Percentiles rank a stretch among this genome's conserved stretches.
Conservation (phyloP, 1,139 yeast genomes). For the Zygosaccharomyces pseudobailii region DNA sequence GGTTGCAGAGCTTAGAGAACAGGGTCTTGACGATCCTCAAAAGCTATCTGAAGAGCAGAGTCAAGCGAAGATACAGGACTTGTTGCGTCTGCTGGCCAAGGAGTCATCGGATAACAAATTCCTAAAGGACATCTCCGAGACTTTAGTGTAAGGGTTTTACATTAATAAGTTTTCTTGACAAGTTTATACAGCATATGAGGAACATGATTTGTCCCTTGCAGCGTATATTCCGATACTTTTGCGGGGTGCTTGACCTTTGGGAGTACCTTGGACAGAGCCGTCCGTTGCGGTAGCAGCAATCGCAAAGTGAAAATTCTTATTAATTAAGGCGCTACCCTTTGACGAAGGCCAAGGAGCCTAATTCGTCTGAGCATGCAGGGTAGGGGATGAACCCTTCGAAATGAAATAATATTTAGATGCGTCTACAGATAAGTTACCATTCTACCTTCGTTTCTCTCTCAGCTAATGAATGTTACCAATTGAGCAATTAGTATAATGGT, state of each 20-base stretch:
- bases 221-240: no score
- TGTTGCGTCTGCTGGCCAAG: constrained; percentile 17
- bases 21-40: constrained; percentile 22
- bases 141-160: constrained; percentile 6
- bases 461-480: no score
- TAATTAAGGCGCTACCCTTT: neutral
- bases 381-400: neutral
- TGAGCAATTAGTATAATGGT: neutral
- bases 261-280: no score
- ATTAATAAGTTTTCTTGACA: no score
- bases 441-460: no score
- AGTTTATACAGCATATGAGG: no score
- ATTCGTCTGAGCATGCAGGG: neutral
- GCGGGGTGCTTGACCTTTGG: no score
- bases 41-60: constrained; percentile 23
- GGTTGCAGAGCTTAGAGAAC: constrained; percentile 48
- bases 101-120: constrained; percentile 19
- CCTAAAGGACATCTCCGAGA: constrained; percentile 18
- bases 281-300: neutral
- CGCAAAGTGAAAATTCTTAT: neutral
- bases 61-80: constrained; percentile 22
- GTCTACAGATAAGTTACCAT: no score
- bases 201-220: no score
- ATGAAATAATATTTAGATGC: neutral
- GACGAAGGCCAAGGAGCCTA: neutral